Base-by-base conservation (phyloP, 2,329 filamentous ascomycete species). In the Domatiomyces globalis region DNA sequence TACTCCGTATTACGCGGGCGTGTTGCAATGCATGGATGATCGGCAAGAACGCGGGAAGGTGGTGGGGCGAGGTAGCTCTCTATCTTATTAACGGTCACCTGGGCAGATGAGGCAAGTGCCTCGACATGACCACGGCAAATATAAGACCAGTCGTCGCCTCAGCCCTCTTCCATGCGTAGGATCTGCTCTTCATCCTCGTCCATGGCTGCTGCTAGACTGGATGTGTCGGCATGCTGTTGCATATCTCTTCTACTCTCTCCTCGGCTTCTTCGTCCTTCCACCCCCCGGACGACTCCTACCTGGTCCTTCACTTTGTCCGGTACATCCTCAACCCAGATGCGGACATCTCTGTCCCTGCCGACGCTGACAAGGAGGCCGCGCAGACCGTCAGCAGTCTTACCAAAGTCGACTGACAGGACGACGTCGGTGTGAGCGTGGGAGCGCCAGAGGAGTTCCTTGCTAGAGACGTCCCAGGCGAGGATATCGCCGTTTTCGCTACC, bases 401-500 rank as follows among this genome's bases (percentile, higher is more conserved):
- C 22, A 72, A 71, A 62, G 57, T 81, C 75, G 9, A 83, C 79
- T 0, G 74, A 71, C 36, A 83, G 65, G 5, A 84, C 76, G 72
- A 43, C 78, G 79, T 1, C 75, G 72, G 54, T 80, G 78, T 60
- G 59, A 4, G 1, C 73, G 9, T 47, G 8, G 68, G 8, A 80
- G 18, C 71, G 69, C 72, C 95, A 89, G 18, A 95, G 71, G 2
- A 94, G 71, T 51, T 84, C 81, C 67, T 96, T 98, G 63, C 75
- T 86, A 54, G 79, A 81, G 12, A 95, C 87, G 61, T 96, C 88
- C 92, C 92, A 98, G 50, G 94, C 76, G 15, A 94, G 73, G 9
- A 95, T 77, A 46, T 80, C 78, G 15, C 89, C 87, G 61, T 95
- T 87, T 65, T 96, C 90, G 65, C 87, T 94, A 0, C 89, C 87